Evolutionary conservation across 163 green algal genomes (phyloP).

Genomic region (Picocystis sp.): DNA sequence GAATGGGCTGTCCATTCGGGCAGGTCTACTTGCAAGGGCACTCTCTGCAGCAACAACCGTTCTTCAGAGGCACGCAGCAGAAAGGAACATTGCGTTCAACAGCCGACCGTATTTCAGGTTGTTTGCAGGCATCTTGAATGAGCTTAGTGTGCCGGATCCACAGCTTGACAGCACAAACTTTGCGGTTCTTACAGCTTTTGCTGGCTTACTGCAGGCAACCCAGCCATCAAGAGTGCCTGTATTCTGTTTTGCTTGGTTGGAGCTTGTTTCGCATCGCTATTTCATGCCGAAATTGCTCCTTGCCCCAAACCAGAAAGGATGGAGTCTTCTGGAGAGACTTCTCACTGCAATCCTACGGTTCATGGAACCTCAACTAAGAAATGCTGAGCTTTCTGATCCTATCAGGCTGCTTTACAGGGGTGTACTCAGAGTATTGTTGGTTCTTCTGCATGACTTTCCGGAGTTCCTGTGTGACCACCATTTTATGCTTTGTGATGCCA

Average conservation of each 20-base stretch:
- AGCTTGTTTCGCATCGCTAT: conserved; percentile 64
- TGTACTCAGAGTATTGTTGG: conserved; percentile 75
- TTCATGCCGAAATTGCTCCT: conserved; percentile 84
- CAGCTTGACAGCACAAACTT: conserved; percentile 21
- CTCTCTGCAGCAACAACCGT: conserved; percentile 25
- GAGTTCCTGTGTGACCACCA: conserved; percentile 97
- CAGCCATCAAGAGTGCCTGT: conserved; percentile 67
- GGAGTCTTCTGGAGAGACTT: conserved; percentile 55
- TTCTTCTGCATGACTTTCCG: conserved; percentile 96
- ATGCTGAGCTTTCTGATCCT: conserved; percentile 67
- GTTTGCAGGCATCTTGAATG: conserved; percentile 54
- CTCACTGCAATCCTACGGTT: conserved; percentile 76
- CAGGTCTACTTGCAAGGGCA: not conserved
- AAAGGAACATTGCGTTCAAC: conserved; percentile 64
- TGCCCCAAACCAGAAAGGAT: conserved; percentile 29
- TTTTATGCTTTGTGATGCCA: conserved; percentile 77
- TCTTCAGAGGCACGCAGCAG: conserved; percentile 59
- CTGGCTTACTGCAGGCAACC: conserved; percentile 47
- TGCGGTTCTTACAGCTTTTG: conserved; percentile 25
- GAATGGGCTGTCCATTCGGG: not conserved
- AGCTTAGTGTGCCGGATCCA: conserved; percentile 35
- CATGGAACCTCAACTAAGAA: conserved; percentile 85
- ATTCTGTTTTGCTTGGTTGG: conserved; percentile 84
- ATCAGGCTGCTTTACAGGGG: conserved; percentile 82
- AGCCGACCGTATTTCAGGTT: conserved; percentile 79